Evolutionary conservation across 331 rosid species (phyloP), one percentile per base, ranked within the genome.

Genomic region (Stylosanthes scabra): DNA sequence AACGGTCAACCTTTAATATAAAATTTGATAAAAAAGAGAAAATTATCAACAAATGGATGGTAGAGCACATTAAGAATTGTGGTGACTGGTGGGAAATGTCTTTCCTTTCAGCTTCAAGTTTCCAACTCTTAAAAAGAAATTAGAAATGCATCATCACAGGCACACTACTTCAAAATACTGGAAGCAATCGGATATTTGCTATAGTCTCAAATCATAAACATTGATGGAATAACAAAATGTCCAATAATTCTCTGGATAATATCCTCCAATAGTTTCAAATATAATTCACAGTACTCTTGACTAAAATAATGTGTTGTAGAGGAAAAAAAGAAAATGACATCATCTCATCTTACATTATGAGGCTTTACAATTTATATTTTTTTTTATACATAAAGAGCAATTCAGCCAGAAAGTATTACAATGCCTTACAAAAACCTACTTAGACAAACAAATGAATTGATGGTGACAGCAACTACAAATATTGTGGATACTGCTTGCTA

Each of bases 271-370:
- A 77, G 12, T 60, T 72, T 31, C 14, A 6, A 20, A 25, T 41
- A 68, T n/a, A 73, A 72, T 68, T 72, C 55, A 51, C 28, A 56
- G 73, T 76, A 72, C 34, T 68, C 66, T 6, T 67, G 64, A 29
- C 8, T 3, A 9, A 49, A 77, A 63, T 15, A 10, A 14, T 50
- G 13, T 16, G 46, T 63, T 62, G 9, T 8, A 40, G 34, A 56
- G 50, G 50, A 57, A 56, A 49, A 49, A 59, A 72, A n/a, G 31
- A 51, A 74, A 74, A 63, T 14, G 50, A 51, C 11, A 50, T 8
- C 60, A 58, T 63, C 45, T 75, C 45, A 9, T 46, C 70, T 54
- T 54, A 15, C 66, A 62, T 68, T 56, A 29, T 11, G 79, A 57
- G 55, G 69, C 64, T 78, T 56, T 68, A 59, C 39, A 57, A 63